Evolutionary conservation across 225 moss, liverwort and hornwort genomes (phyloP), one percentile per base, ranked within the genome.

Genomic region (Marchantia polymorpha): DNA sequence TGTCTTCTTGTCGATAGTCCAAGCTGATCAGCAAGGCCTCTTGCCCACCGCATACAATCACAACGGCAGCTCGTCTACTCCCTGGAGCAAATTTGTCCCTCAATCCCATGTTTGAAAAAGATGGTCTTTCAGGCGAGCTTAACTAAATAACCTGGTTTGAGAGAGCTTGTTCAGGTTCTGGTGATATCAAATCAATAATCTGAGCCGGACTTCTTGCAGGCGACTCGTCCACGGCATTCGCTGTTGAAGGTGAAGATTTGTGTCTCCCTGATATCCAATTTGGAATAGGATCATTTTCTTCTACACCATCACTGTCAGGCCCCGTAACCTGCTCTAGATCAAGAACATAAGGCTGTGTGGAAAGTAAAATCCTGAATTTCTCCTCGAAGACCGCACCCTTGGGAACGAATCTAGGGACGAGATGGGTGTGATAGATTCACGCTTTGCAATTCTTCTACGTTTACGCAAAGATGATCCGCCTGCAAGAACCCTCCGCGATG

Each of bases 111-210:
- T 59, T 75, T 20, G 23, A 58, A 7, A 22, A 10, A 13, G 58
- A n/a, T 51, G 71, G 56, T 72, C 80, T 70, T 54, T 79, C 80
- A 16, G 80, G 80, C 16, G 71, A 72, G 9, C 55, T 72, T 52
- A 80, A 20, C 47, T 80, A 72, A 47, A 80, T 73, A 7, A 50
- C 9, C 12, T 29, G 4, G 31, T 22, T 46, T n/a, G n/a, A 7
- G 9, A 65, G 16, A 5, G 7, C 6, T 0, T 46, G 31, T 27
- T 59, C 59, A 64, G 66, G 51, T 68, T 69, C 80, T 49, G 80
- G 80, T 50, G 71, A 47, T 2, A 54, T 47, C 80, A 80, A 30
- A 17, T 80, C 80, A 16, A 80, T 80, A 48, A 72, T 25, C 14
- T 58, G 9, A 10, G 23, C 5, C 39, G 79, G 49, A 65, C 19